Evolutionary conservation across 768 basidiomycete genomes (phyloP).

Genomic region (Lentinula boryana): DNA sequence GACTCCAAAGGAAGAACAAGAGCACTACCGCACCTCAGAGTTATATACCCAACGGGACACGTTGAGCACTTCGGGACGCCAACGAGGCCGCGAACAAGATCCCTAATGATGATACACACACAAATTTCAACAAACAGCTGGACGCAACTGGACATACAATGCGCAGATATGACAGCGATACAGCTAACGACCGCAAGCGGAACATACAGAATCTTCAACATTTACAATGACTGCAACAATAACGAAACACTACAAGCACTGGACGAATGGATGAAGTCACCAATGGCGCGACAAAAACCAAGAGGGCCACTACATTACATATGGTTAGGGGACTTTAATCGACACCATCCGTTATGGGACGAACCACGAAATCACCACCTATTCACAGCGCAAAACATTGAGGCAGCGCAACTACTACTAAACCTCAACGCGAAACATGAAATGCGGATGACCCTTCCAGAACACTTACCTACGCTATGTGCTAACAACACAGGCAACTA

Average conservation of each 20-base stretch:
- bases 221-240: constrained; percentile 18
- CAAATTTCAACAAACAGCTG: no score
- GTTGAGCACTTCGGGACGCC: neutral
- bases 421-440: neutral
- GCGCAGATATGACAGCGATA: neutral
- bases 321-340: constrained; percentile 35
- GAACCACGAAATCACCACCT: constrained; percentile 23
- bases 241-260: neutral
- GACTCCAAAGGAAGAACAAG: neutral
- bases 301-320: constrained; percentile 8
- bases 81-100: no score
- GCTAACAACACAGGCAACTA: constrained; percentile 22
- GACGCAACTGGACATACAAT: no score
- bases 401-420: constrained; percentile 14
- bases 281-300: neutral
- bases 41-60: neutral
- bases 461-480: constrained; percentile 24
- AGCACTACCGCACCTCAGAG: neutral
- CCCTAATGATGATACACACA: neutral
- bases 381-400: constrained; percentile 21
- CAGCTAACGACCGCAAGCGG: neutral
- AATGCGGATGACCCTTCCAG: neutral
- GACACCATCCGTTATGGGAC: constrained; percentile 37
- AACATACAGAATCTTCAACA: constrained; percentile 15
- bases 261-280: neutral